A percentile compares a stretch with the other conserved stretches of the same genome.
Conservation (phyloP, 192 early-diverging fungal genomes). For the Cladochytrium replicatum region DNA sequence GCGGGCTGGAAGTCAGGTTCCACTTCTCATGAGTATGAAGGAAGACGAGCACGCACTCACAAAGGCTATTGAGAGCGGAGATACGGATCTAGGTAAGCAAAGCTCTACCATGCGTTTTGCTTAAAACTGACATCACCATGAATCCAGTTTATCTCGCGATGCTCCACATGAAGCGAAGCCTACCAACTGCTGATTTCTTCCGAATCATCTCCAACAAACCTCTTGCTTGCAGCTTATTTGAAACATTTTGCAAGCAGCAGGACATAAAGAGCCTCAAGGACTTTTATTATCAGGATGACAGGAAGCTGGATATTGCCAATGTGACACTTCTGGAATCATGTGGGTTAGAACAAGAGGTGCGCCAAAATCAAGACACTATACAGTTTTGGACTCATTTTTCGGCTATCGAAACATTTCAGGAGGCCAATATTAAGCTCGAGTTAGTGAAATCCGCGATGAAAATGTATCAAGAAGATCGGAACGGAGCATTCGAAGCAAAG, state of each 20-base stretch:
- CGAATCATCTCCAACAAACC: constrained; percentile 67
- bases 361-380: constrained; percentile 40
- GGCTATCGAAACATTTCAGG: too few species aligned
- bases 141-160: constrained; percentile 75
- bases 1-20: constrained; percentile 87
- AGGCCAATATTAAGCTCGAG: too few species aligned
- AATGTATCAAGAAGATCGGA: constrained; percentile 63
- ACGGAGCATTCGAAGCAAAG: constrained; percentile 61
- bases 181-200: constrained; percentile 84
- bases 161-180: constrained; percentile 78
- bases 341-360: constrained; percentile 1
- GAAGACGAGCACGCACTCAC: constrained; percentile 78
- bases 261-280: constrained; percentile 70
- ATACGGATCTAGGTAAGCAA: constrained; percentile 77
- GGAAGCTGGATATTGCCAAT: constrained; percentile 52
- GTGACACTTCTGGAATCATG: constrained; percentile 22
- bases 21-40: constrained; percentile 85
- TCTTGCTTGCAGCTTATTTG: constrained; percentile 74
- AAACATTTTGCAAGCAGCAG: constrained; percentile 71
- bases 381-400: constrained; percentile 11
- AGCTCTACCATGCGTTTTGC: constrained; percentile 5
- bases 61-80: constrained; percentile 89
- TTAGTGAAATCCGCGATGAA: constrained; percentile 61
- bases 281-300: constrained; percentile 97
- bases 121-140: not conserved